These are phyloP conservation scores for Phytopythium helicoides DNA, from an alignment of 352 stramenopile genomes.

Conservation along the genomic window DNA sequence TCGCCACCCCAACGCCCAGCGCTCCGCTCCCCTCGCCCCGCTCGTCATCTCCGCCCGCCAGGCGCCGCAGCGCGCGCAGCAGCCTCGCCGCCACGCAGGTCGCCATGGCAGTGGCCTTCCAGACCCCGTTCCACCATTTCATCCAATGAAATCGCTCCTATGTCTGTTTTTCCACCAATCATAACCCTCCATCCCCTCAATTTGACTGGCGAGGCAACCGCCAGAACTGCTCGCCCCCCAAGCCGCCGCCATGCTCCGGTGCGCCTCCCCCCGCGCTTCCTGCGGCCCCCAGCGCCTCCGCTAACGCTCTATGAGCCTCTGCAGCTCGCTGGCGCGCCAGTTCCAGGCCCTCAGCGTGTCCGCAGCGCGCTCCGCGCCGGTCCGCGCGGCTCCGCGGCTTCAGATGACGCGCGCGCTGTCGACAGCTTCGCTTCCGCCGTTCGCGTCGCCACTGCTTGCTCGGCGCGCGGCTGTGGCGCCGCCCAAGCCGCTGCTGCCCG, in stretches of 20 bases:
- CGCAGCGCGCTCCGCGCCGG: slow-evolving; percentile 15
- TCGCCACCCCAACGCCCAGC: slow-evolving; percentile 16
- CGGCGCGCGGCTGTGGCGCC: slow-evolving; percentile 7
- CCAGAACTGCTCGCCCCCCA: not conserved
- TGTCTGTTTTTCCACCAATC: too few relatives aligned
- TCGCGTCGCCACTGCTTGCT: slow-evolving; percentile 21
- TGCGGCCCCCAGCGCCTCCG: not conserved
- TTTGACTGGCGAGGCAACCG: too few relatives aligned
- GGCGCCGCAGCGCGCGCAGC: slow-evolving; percentile 34
- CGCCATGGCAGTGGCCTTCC: too few relatives aligned
- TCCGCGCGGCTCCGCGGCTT: slow-evolving; percentile 22
- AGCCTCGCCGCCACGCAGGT: slow-evolving; percentile 26
- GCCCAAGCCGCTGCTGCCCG: slow-evolving; percentile 29
- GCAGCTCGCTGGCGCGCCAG: slow-evolving; percentile 56
- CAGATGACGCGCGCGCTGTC: slow-evolving; percentile 7
- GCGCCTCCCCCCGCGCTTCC: not conserved
- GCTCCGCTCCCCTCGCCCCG: not conserved
- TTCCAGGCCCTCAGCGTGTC: slow-evolving; percentile 48
- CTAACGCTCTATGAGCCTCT: not conserved
- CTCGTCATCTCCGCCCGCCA: slow-evolving; percentile 14
- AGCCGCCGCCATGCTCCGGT: slow-evolving; percentile 9
- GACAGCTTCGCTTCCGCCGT: slow-evolving; percentile 12
- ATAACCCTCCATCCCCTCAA: too few relatives aligned
- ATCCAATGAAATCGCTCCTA: too few relatives aligned
- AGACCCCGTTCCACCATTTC: too few relatives aligned